phyloP scores from a whole-genome alignment of 2,329 filamentous ascomycete species.

The Colletotrichum phormii region DNA sequence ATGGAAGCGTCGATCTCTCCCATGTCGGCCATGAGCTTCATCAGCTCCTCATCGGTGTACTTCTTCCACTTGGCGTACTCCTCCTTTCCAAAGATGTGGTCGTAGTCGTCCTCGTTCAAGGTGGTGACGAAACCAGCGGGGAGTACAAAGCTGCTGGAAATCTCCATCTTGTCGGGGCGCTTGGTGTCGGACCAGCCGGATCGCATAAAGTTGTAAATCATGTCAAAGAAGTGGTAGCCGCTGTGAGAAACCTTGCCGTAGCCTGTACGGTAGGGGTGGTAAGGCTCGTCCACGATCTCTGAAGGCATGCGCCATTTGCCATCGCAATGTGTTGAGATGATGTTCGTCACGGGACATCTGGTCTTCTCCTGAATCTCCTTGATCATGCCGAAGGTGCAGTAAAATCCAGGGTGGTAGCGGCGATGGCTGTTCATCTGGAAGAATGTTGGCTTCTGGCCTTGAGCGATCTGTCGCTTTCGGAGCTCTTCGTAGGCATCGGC shows the following conservation, averaged over 20 bases:
- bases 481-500: slow-evolving; percentile 16
- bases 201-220: slow-evolving; percentile 7
- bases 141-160: slow-evolving; percentile 12
- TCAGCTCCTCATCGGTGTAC: slow-evolving; percentile 6
- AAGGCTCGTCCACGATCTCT: slow-evolving; percentile 12
- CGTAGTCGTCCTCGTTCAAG: slow-evolving; percentile 10
- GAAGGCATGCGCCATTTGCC: slow-evolving; percentile 12
- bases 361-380: slow-evolving; percentile 4
- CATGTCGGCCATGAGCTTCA: background rate
- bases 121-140: slow-evolving; percentile 8
- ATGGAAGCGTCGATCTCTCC: slow-evolving; percentile 11
- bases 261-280: slow-evolving; percentile 14
- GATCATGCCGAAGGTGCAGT: slow-evolving; percentile 16
- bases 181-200: background rate
- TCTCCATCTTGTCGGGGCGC: slow-evolving; percentile 23
- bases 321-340: slow-evolving; percentile 22
- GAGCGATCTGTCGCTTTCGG: background rate
- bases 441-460: slow-evolving; percentile 1
- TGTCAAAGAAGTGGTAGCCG: slow-evolving; percentile 24
- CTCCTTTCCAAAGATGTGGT: slow-evolving; percentile 12
- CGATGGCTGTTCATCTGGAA: slow-evolving; percentile 27
- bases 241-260: slow-evolving; percentile 27
- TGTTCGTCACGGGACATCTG: slow-evolving; percentile 16
- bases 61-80: slow-evolving; percentile 4
- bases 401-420: slow-evolving; percentile 19